Base-by-base conservation (phyloP, 2,329 filamentous ascomycete genomes). In the Aspergillus latus region DNA sequence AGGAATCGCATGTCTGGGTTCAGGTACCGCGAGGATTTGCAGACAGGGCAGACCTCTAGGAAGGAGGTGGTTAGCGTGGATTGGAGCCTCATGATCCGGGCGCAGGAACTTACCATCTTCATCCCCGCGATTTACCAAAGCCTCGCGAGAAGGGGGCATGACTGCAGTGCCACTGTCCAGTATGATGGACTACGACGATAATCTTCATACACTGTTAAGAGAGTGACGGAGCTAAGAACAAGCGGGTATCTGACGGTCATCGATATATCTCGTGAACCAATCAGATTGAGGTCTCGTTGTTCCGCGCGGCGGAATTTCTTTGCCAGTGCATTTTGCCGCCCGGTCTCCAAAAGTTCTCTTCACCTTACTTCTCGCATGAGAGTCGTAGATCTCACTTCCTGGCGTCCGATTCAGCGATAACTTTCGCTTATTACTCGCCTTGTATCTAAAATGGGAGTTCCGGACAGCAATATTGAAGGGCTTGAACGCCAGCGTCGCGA, bases 21-120 rank as follows among this genome's bases (percentile, higher is more conserved):
- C 68, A 97, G 88, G 80, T 97, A 97, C 62, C 92, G 90, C 58
- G 90, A 90, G 58, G 92, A 95, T 78, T 97, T 97, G 88, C 94
- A 99, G 65, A 97, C 90, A 56, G 93, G 94, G 78, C 94, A 99
- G 70, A 92, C 89, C 76, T 97, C 92, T 84, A 39, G 36, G 29
- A 42, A 46, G 43, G 1, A 43, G 1, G 32, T 8, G 3, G 43
- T 67, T 55, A 64, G 62, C 50, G 46, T 42, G 5, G 11, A 28
- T 10, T 13, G 2, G 13, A 16, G 13, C 43, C 11, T 16, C 11
- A 15, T 11, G 30, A 36, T 3, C 2, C 13, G 4, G 2, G 21
- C 21, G 4, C 28, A n/a, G 13, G 39, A 46, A 54, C 68, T 62
- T 59, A 76, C 76, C 75, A 50, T 78, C 76, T 45, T 77, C 74